A percentile compares a stretch with the other conserved stretches of the same genome.
These are phyloP conservation scores for Aeschynomene evenia DNA, from an alignment of 306 rosid genomes.

Conservation along the genomic window DNA sequence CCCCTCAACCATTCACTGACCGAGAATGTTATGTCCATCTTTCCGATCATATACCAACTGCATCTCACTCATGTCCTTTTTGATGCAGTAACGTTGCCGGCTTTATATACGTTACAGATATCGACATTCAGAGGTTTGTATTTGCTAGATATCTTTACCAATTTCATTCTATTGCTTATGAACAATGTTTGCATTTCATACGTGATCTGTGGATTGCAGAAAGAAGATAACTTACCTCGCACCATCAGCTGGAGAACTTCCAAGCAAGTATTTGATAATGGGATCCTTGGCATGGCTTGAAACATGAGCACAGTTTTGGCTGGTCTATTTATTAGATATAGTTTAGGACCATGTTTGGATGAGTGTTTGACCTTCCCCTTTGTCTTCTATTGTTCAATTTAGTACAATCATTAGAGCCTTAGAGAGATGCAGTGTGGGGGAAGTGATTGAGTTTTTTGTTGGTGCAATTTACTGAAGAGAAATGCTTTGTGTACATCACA, in stretches of 20 bases:
- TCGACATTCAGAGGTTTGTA: conserved; percentile 85
- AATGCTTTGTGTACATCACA: no score
- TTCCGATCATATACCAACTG: not conserved
- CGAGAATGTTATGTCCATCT: not conserved
- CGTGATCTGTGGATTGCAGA: conserved; percentile 48
- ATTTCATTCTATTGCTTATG: not conserved
- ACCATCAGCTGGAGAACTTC: conserved; percentile 92
- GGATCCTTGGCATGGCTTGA: conserved; percentile 92
- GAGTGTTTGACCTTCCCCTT: no score
- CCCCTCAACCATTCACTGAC: not conserved
- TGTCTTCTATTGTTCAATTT: no score
- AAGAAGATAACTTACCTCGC: conserved; percentile 87
- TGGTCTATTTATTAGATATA: no score
- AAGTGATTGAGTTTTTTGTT: no score
- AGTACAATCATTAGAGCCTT: no score
- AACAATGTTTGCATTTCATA: conserved; percentile 25
- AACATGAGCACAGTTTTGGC: conserved; percentile 29
- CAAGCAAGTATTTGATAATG: conserved; percentile 74
- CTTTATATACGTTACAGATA: conserved; percentile 75
- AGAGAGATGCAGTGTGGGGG: no score
- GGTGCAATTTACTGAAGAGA: no score
- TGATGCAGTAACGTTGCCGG: conserved; percentile 89
- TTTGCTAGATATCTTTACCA: not conserved
- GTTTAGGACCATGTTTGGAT: no score
- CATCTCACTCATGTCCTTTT: conserved; percentile 10